Percentiles rank a stretch among this genome's conserved stretches.
These are phyloP conservation scores for Thielaviopsis euricoi DNA, from an alignment of 2,329 filamentous ascomycete species.

Conservation along the genomic window DNA sequence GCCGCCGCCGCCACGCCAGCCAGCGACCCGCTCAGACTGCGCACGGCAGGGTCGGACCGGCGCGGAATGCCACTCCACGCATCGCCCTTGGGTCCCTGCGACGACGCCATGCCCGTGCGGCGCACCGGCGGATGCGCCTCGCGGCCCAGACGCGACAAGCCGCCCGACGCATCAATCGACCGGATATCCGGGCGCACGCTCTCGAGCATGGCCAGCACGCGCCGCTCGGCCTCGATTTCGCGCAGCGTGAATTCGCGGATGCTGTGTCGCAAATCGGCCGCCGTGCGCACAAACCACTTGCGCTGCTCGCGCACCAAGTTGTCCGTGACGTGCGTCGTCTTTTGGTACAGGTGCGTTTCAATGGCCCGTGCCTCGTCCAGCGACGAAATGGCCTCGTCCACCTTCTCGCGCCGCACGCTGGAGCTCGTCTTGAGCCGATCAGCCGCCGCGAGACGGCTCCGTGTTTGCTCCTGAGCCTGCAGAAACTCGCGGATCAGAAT, in stretches of 20 bases:
- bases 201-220: slow-evolving; percentile 83
- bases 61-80: slow-evolving; percentile 91
- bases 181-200: slow-evolving; percentile 84
- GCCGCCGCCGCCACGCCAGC: slow-evolving; percentile 48
- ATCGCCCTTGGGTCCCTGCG: slow-evolving; percentile 94
- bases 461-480: slow-evolving; percentile 73
- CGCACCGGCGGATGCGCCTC: slow-evolving; percentile 67
- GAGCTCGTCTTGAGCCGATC: slow-evolving; percentile 78
- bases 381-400: slow-evolving; percentile 87
- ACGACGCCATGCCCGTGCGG: slow-evolving; percentile 62
- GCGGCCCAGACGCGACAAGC: slow-evolving; percentile 73
- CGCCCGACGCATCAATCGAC: slow-evolving; percentile 79
- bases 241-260: slow-evolving; percentile 87
- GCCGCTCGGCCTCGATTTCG: slow-evolving; percentile 87
- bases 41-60: slow-evolving; percentile 58
- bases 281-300: slow-evolving; percentile 77
- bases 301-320: slow-evolving; percentile 81
- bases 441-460: slow-evolving; percentile 68
- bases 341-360: slow-evolving; percentile 67
- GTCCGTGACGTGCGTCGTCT: slow-evolving; percentile 74
- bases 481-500: slow-evolving; percentile 86
- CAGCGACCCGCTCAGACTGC: slow-evolving; percentile 58
- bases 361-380: slow-evolving; percentile 74
- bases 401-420: slow-evolving; percentile 82
- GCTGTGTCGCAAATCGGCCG: slow-evolving; percentile 64